A percentile compares a stretch with the other conserved stretches of the same genome.
Evolutionary conservation across 2,329 filamentous ascomycete genomes (phyloP).

Genomic region (Talaromyces albobiverticillius): DNA sequence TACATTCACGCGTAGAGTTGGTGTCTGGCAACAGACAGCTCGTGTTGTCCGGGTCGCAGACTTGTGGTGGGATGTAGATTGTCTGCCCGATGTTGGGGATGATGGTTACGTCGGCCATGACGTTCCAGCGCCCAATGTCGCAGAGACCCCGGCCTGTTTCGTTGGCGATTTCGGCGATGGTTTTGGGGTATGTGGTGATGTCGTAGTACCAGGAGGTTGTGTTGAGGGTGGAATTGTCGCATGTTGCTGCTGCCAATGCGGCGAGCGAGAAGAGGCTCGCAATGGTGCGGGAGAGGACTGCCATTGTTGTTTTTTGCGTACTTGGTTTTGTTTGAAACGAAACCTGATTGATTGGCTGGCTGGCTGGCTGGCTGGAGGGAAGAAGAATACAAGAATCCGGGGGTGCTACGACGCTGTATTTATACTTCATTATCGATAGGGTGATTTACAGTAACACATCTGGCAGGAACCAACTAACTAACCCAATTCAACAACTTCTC

Average conservation of each 20-base stretch:
- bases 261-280: not conserved
- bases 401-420: too few species aligned
- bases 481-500: too few species aligned
- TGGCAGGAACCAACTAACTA: too few species aligned
- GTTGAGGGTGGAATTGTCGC: not conserved
- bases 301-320: not conserved
- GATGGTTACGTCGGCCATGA: slow-evolving; percentile 21
- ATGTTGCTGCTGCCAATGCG: not conserved
- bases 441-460: too few species aligned
- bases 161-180: slow-evolving; percentile 11
- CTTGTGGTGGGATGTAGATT: slow-evolving; percentile 14
- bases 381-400: too few species aligned
- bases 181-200: not conserved
- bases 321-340: too few species aligned
- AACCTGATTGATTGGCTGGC: too few species aligned
- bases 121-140: slow-evolving; percentile 17
- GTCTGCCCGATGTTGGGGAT: slow-evolving; percentile 16
- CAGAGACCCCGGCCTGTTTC: slow-evolving; percentile 16
- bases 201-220: not conserved
- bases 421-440: too few species aligned
- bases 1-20: slow-evolving; percentile 13
- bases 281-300: not conserved
- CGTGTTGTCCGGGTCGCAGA: slow-evolving; percentile 16
- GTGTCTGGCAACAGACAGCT: slow-evolving; percentile 15
- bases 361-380: too few species aligned